phyloP scores from a whole-genome alignment of 2,329 filamentous ascomycete genomes.

The Phialophora chinensis region DNA sequence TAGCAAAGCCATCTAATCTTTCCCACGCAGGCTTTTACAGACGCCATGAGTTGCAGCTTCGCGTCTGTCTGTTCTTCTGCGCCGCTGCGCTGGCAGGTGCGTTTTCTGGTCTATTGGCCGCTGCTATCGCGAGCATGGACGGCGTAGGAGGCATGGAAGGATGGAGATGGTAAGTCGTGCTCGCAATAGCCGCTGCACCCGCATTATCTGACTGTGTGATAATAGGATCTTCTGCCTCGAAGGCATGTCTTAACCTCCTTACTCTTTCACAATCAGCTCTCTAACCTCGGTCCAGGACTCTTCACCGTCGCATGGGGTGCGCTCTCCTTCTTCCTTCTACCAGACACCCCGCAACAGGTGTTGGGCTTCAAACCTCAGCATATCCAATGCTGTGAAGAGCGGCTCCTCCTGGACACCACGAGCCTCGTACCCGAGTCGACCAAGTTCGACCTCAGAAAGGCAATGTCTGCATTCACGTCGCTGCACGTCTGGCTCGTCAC shows the following conservation, averaged over 20 bases:
- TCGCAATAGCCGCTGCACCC: too few relatives aligned
- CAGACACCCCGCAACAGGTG: background rate
- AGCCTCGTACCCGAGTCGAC: background rate
- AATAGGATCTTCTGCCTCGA: constrained; percentile 36
- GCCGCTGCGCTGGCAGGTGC: constrained; percentile 69
- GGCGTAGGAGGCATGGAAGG: constrained; percentile 62
- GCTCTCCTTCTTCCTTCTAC: background rate
- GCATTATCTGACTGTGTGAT: too few relatives aligned
- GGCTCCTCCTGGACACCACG: background rate
- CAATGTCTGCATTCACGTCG: background rate
- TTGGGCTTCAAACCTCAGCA: background rate
- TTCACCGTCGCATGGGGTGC: constrained; percentile 3
- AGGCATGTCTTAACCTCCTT: background rate
- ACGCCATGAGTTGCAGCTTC: constrained; percentile 64
- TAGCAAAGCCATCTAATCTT: too few relatives aligned
- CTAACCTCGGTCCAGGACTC: background rate
- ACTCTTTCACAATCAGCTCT: too few relatives aligned
- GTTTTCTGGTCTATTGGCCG: constrained; percentile 57
- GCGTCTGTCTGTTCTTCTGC: constrained; percentile 72
- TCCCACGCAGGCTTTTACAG: constrained; percentile 61
- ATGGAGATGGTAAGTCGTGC: constrained; percentile 49
- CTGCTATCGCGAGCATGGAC: constrained; percentile 57
- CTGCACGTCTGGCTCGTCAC: background rate
- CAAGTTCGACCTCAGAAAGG: background rate
- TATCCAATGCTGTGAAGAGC: background rate